These are phyloP conservation scores for Benincasa hispida DNA, from an alignment of 306 rosid species.

Conservation along the genomic window DNA sequence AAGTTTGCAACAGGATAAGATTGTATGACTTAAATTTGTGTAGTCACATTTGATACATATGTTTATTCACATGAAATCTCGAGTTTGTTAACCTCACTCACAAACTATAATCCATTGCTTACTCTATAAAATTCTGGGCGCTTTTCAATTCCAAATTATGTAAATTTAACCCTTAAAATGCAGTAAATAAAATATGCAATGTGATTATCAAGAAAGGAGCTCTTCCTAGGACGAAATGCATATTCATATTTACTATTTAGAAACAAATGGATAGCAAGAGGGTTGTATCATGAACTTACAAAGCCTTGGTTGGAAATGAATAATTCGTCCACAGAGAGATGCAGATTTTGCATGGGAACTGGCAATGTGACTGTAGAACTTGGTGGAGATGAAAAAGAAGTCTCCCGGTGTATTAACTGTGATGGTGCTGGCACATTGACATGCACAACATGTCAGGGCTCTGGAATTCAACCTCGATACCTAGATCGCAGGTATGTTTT, in stretches of 20 bases:
- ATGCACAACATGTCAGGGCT: slow-evolving; percentile 97
- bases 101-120: background rate
- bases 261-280: background rate
- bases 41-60: background rate
- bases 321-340: slow-evolving; percentile 44
- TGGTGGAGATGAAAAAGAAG: slow-evolving; percentile 71
- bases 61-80: background rate
- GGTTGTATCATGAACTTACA: background rate
- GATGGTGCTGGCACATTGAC: slow-evolving; percentile 77
- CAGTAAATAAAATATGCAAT: background rate
- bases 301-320: background rate
- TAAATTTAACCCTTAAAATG: background rate
- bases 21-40: background rate
- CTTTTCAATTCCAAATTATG: background rate
- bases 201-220: background rate
- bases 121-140: background rate
- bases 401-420: slow-evolving; percentile 81
- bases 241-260: background rate
- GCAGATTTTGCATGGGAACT: slow-evolving; percentile 76
- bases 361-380: slow-evolving; percentile 66
- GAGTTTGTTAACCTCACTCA: background rate
- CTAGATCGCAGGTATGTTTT: slow-evolving; percentile 75
- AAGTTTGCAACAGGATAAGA: background rate
- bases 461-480: slow-evolving; percentile 97
- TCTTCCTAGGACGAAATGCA: background rate